These are phyloP conservation scores for Mrakia hoshinonis DNA, from an alignment of 768 basidiomycete species.

Conservation along the genomic window DNA sequence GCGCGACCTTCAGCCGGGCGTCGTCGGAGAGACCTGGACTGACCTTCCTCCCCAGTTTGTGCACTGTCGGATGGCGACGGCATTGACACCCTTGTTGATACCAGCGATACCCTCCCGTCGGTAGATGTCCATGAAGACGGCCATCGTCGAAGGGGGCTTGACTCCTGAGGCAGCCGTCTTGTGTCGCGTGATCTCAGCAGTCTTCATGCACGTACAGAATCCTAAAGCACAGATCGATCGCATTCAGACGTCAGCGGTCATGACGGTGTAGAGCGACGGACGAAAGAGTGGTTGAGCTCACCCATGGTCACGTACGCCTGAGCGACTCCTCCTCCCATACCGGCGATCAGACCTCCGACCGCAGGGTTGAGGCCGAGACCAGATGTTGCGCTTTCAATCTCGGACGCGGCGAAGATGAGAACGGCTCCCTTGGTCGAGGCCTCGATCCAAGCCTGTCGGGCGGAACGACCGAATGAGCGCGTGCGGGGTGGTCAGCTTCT, in stretches of 20 bases:
- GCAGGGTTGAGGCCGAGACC: conserved; percentile 67
- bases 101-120: conserved; percentile 84
- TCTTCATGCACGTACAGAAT: conserved; percentile 99
- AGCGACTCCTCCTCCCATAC: conserved; percentile 93
- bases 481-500: neutral
- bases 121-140: conserved; percentile 90
- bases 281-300: conserved; percentile 44
- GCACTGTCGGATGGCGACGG: conserved; percentile 68
- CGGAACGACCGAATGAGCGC: neutral
- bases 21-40: conserved; percentile 35
- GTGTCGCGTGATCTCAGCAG: conserved; percentile 90
- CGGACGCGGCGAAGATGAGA: conserved; percentile 88
- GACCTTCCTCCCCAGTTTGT: conserved; percentile 90
- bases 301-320: conserved; percentile 99
- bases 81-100: conserved; percentile 97
- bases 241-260: neutral
- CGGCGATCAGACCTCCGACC: conserved; percentile 79
- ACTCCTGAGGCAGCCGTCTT: conserved; percentile 78
- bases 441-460: conserved; percentile 88
- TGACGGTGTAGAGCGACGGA: neutral
- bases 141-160: conserved; percentile 77
- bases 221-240: conserved; percentile 47
- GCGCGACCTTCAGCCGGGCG: too few species aligned
- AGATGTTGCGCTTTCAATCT: conserved; percentile 67
- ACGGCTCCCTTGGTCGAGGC: conserved; percentile 97